Evolutionary conservation across 2,329 filamentous ascomycete species (phyloP).

Genomic region (Zymoseptoria brevis): DNA sequence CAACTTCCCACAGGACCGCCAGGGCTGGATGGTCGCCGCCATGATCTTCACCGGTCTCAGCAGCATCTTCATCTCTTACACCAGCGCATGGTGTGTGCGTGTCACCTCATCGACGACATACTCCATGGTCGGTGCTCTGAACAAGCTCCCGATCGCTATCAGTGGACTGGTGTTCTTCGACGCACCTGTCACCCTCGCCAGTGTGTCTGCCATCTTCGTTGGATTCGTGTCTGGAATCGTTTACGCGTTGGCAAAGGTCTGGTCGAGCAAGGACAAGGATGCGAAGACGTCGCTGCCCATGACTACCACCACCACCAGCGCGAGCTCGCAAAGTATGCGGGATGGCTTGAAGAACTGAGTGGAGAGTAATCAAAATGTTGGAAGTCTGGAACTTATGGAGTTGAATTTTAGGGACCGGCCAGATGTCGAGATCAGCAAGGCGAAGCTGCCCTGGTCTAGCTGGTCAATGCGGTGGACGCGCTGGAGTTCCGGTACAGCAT

Average conservation of each 20-base stretch:
- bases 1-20: conserved; percentile 85
- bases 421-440: background rate
- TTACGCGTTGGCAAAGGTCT: conserved; percentile 78
- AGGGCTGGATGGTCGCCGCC: conserved; percentile 63
- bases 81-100: conserved; percentile 96
- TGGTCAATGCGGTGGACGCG: background rate
- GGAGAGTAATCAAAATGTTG: background rate
- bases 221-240: conserved; percentile 90
- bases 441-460: background rate
- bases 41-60: conserved; percentile 93
- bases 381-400: background rate
- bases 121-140: conserved; percentile 95
- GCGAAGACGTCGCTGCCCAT: conserved; percentile 53
- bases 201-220: conserved; percentile 81
- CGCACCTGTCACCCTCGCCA: conserved; percentile 84
- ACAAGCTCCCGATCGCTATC: conserved; percentile 93
- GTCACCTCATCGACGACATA: conserved; percentile 97
- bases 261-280: conserved; percentile 56
- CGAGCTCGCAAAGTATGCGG: conserved; percentile 82
- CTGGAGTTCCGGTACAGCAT: background rate
- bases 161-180: conserved; percentile 93
- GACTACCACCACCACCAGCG: conserved; percentile 46
- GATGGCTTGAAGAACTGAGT: conserved; percentile 66
- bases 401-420: background rate
- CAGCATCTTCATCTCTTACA: conserved; percentile 98